Evolutionary conservation across 2,329 filamentous ascomycete species (phyloP).

Genomic region (Esteya vermicola): DNA sequence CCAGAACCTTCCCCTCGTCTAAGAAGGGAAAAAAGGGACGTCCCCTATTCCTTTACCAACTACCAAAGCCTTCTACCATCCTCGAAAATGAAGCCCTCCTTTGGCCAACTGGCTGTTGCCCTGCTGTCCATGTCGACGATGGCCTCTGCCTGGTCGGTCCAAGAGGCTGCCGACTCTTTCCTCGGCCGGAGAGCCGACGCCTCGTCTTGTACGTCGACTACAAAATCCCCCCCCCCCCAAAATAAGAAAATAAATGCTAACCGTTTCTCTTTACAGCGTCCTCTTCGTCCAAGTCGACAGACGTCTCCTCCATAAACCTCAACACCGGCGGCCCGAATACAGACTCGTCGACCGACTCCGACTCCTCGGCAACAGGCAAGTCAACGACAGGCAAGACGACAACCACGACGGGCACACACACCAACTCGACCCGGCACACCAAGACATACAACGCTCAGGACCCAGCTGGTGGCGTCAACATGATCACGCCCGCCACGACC

Average conservation of each 20-base stretch:
- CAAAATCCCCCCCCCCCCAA: background rate
- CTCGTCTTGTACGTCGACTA: slow-evolving; percentile 7
- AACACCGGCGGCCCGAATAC: slow-evolving; percentile 22
- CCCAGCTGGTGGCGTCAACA: slow-evolving; percentile 34
- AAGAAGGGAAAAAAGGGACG: too few species aligned
- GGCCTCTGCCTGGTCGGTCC: slow-evolving; percentile 30
- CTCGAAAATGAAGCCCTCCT: slow-evolving; percentile 17
- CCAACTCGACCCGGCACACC: slow-evolving; percentile 7
- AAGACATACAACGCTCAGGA: slow-evolving; percentile 30
- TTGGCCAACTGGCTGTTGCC: slow-evolving; percentile 32
- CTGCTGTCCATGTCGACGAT: slow-evolving; percentile 37
- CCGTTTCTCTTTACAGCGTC: slow-evolving; percentile 5
- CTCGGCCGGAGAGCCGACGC: slow-evolving; percentile 24
- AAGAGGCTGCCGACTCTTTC: too few species aligned
- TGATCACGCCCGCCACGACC: slow-evolving; percentile 35
- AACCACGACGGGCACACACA: slow-evolving; percentile 8
- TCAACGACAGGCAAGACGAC: slow-evolving; percentile 13
- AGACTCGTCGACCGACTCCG: slow-evolving; percentile 6
- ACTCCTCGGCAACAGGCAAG: slow-evolving; percentile 10
- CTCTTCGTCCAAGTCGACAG: background rate
- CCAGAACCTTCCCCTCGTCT: too few species aligned
- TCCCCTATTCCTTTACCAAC: too few species aligned
- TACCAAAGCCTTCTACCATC: too few species aligned
- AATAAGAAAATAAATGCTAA: background rate
- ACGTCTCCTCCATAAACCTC: slow-evolving; percentile 18